phyloP scores from a whole-genome alignment of 2,329 filamentous ascomycete genomes.

The Nigrospora osmanthi region DNA sequence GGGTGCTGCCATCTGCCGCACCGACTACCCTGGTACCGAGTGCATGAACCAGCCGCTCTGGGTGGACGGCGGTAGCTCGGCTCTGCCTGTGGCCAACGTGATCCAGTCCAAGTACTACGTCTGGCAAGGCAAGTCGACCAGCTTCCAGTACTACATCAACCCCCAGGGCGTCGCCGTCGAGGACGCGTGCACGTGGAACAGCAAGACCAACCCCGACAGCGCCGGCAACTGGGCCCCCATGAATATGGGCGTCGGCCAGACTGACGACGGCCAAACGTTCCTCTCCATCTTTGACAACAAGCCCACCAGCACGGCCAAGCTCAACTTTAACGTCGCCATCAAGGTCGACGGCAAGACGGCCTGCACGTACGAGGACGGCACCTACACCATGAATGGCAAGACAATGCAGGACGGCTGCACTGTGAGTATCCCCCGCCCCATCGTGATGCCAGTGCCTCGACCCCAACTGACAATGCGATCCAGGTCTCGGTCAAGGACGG shows the following conservation, averaged over 20 bases:
- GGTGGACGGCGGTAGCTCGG: conserved; percentile 47
- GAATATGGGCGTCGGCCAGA: conserved; percentile 75
- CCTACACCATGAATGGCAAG: neutral
- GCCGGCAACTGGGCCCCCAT: conserved; percentile 82
- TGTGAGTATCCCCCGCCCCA: neutral
- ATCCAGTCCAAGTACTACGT: conserved; percentile 64
- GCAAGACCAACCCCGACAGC: conserved; percentile 36
- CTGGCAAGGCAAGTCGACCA: conserved; percentile 68
- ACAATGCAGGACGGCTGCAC: neutral
- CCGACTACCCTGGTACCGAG: conserved; percentile 92
- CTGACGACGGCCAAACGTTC: conserved; percentile 58
- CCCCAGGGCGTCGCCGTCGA: conserved; percentile 59
- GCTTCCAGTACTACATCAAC: conserved; percentile 93
- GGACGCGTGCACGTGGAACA: conserved; percentile 70
- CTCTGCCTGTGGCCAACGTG: conserved; percentile 61
- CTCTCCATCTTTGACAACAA: conserved; percentile 79
- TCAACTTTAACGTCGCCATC: conserved; percentile 77
- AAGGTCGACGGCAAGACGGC: conserved; percentile 48
- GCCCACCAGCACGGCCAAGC: conserved; percentile 61
- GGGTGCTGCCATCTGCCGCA: conserved; percentile 75
- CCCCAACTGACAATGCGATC: no score
- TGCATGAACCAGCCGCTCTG: conserved; percentile 74
- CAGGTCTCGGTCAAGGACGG: no score
- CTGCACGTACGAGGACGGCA: conserved; percentile 51
- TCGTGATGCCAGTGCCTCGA: no score